Evolutionary conservation across 225 moss, liverwort and hornwort species (phyloP), one percentile per base, ranked within the genome.

Genomic region (Bryum argenteum): DNA sequence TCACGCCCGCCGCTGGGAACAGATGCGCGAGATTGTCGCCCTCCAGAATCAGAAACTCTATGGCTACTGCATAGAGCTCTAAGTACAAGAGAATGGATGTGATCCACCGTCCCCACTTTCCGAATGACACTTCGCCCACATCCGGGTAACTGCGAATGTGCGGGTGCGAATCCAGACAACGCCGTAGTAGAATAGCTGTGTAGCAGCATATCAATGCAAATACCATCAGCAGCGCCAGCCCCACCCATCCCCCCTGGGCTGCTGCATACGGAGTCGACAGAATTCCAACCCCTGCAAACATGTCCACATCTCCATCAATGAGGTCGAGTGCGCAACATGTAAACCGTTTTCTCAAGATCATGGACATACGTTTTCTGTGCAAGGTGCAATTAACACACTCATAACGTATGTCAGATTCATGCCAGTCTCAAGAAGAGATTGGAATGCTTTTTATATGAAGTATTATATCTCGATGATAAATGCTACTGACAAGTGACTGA

Each of bases 1-100:
- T 21, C 8, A 75, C 12, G 38, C 87, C 74, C 1, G 79, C 42
- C 12, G 80, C 60, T 5, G 96, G 94, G 62, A 97, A 94, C 63
- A 94, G 83, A 40, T 82, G 88, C 6, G 91, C 93, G 71, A 97
- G 60, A 63, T 97, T 93, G 72, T 97, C 96, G 2, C 96, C 96
- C 72, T 90, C 91, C 33, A 97, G 75, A 52, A 94, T 94, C 50
- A 97, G 78, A 75, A 88, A 97, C 65, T 97, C 96, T 0, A 97
- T 88, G n/a, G 91, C 78, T 15, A 97, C 91, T 10, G 84, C 89
- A 24, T 89, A 97, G 5, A 97, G 96, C 54, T 97, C 94, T 15
- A 94, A 71, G 45, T 92, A 97, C 11, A 94, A 70, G 59, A 91
- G 21, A 13, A 84, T 33, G 41, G 91, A 90, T 15, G 88, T 75